Evolutionary conservation across 2,329 filamentous ascomycete species (phyloP).

Genomic region (Triangularia setosa): DNA sequence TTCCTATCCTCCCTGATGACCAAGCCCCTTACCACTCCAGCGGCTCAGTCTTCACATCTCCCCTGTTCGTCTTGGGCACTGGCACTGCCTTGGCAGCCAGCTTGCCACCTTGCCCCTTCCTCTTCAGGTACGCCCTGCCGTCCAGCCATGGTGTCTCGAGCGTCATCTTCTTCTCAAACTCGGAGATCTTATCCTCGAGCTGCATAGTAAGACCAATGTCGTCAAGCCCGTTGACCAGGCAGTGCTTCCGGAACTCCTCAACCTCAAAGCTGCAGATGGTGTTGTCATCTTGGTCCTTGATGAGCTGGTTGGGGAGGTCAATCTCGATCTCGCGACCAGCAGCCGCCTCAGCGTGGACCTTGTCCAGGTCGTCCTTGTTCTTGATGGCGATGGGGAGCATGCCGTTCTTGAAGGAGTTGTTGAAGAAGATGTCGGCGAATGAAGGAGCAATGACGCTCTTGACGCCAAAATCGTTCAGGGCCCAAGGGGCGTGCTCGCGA

Average conservation of each 20-base stretch:
- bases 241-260: slow-evolving; percentile 92
- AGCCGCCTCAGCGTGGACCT: slow-evolving; percentile 71
- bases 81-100: slow-evolving; percentile 58
- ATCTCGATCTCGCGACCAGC: slow-evolving; percentile 83
- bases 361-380: slow-evolving; percentile 61
- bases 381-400: slow-evolving; percentile 84
- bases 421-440: slow-evolving; percentile 92
- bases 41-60: slow-evolving; percentile 78
- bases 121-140: slow-evolving; percentile 73
- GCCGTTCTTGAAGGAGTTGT: slow-evolving; percentile 99
- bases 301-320: slow-evolving; percentile 78
- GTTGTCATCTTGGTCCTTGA: slow-evolving; percentile 71
- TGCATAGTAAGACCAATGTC: slow-evolving; percentile 95
- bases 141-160: slow-evolving; percentile 86
- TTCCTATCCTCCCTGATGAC: not conserved
- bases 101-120: slow-evolving; percentile 51
- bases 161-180: slow-evolving; percentile 75
- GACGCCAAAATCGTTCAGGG: slow-evolving; percentile 93
- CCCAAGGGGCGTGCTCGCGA: slow-evolving; percentile 96
- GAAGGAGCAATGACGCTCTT: slow-evolving; percentile 88
- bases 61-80: slow-evolving; percentile 84
- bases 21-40: slow-evolving; percentile 60
- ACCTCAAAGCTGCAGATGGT: slow-evolving; percentile 78
- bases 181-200: slow-evolving; percentile 80
- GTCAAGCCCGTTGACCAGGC: slow-evolving; percentile 86